A percentile compares a stretch with the other conserved stretches of the same genome.
phyloP scores from a whole-genome alignment of 495 filamentous ascomycete genomes.

The Extremus antarcticus region DNA sequence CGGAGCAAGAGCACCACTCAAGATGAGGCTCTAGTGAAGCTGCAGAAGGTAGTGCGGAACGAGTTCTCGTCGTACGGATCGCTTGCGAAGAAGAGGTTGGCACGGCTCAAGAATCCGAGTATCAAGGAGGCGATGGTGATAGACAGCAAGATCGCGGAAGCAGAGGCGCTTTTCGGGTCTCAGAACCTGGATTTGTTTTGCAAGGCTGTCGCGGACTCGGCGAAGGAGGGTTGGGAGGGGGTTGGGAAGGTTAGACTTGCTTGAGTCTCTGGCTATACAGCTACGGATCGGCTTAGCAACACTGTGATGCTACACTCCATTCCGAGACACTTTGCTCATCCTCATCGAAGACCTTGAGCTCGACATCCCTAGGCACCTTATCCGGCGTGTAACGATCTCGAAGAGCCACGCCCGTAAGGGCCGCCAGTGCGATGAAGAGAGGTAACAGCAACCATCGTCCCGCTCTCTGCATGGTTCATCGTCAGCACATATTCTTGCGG shows the following conservation, averaged over 20 bases:
- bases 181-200: conserved; percentile 4
- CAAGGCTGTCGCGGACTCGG: conserved; percentile 8
- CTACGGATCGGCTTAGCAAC: too few species aligned
- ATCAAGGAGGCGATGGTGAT: conserved; percentile 4
- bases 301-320: too few species aligned
- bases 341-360: too few species aligned
- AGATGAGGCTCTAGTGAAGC: not conserved
- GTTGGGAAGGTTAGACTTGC: not conserved
- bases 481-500: too few species aligned
- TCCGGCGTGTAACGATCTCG: too few species aligned
- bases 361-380: too few species aligned
- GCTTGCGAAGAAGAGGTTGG: not conserved
- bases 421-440: not conserved
- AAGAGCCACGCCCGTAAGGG: too few species aligned
- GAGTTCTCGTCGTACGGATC: too few species aligned
- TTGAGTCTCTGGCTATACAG: too few species aligned
- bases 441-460: not conserved
- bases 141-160: not conserved
- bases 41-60: not conserved
- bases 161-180: not conserved
- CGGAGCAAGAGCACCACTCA: not conserved
- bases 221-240: conserved; percentile 19
- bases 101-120: not conserved
- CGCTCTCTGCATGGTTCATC: not conserved
- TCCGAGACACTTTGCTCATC: too few species aligned